Evolutionary conservation across 1,139 yeast species (phyloP), one percentile per base, ranked within the genome.

Genomic region (Protomyces macrosporus): DNA sequence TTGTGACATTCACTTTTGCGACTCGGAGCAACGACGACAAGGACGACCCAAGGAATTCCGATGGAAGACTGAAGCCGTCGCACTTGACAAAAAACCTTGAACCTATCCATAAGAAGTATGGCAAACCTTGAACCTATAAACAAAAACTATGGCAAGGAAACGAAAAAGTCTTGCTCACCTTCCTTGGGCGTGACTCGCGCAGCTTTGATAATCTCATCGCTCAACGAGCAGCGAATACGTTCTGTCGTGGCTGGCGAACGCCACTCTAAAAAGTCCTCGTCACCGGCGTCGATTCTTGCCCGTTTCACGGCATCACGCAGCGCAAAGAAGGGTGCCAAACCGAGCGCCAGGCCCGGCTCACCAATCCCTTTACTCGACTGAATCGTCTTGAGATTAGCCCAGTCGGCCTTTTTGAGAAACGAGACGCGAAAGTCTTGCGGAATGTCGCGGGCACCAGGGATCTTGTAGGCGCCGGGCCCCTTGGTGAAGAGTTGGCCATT

Each of bases 391-490:
- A 79, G 71, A 68, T 79, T 81, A 66, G 72, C 70, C 70, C 77
- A 79, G 45, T 73, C 77, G 7, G 79, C 72, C 64, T 75, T 80
- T 53, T 73, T 73, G 60, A 78, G 70, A 70, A 78, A 73, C 16
- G 76, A 70, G 23, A 79, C 79, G 63, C 74, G 75, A 70, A 78
- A 78, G 45, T 71, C 71, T 66, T 77, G 80, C 3, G 81, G 81
- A 37, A 77, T 74, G 65, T 78, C 81, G 34, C 81, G 68, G 70
- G 78, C 78, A 2, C 81, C 81, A 1, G 81, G 81, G 39, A 78
- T 78, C 72, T 79, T 79, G 70, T 79, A 79, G n/a, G 76, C 76
- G 35, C 82, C 82, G 3, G 82, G 82, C 1, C 82, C 82, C 12
- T 79, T 72, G 0, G 82, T 79, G 67, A 78, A 75, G 45, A 79